A percentile compares a stretch with the other conserved stretches of the same genome.
Conservation (phyloP, 2,329 filamentous ascomycete genomes). For the Talaromyces sp. region DNA sequence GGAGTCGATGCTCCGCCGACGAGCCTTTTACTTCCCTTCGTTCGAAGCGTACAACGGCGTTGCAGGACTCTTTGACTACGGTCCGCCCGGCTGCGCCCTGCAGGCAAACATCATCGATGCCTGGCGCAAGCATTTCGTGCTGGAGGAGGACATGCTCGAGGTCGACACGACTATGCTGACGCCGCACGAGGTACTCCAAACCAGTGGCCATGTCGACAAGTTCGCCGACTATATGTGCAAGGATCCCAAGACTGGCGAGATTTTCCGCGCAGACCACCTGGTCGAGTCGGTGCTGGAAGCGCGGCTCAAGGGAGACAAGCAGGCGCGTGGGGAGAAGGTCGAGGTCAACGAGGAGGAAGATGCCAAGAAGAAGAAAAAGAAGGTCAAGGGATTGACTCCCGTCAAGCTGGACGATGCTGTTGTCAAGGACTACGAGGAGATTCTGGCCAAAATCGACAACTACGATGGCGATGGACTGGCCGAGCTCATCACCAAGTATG, state of each 20-base stretch:
- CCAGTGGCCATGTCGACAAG: conserved; percentile 92
- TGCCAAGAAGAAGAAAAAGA: conserved; percentile 79
- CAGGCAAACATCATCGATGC: conserved; percentile 81
- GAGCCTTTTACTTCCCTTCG: conserved; percentile 89
- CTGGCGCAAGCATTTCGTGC: conserved; percentile 90
- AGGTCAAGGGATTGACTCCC: conserved; percentile 66
- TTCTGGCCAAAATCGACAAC: conserved; percentile 92
- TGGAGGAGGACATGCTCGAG: conserved; percentile 93
- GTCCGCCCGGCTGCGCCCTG: conserved; percentile 78
- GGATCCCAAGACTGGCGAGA: conserved; percentile 95
- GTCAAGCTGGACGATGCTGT: conserved; percentile 83
- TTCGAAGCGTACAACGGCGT: conserved; percentile 95
- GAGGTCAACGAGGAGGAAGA: conserved; percentile 66
- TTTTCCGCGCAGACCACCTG: conserved; percentile 90
- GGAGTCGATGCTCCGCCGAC: conserved; percentile 79
- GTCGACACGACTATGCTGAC: conserved; percentile 93
- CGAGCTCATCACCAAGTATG: conserved; percentile 80
- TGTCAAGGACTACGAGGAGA: conserved; percentile 83
- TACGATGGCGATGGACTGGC: conserved; percentile 83
- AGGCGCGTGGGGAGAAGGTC: conserved; percentile 75
- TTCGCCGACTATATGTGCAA: conserved; percentile 99
- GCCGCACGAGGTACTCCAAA: conserved; percentile 89
- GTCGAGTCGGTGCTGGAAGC: conserved; percentile 90
- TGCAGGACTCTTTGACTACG: conserved; percentile 87
- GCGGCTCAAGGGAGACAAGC: conserved; percentile 82